Percentiles rank a stretch among this genome's conserved stretches.
These are phyloP conservation scores for Ascochyta pisi DNA, from an alignment of 2,329 filamentous ascomycete genomes.

Conservation along the genomic window DNA sequence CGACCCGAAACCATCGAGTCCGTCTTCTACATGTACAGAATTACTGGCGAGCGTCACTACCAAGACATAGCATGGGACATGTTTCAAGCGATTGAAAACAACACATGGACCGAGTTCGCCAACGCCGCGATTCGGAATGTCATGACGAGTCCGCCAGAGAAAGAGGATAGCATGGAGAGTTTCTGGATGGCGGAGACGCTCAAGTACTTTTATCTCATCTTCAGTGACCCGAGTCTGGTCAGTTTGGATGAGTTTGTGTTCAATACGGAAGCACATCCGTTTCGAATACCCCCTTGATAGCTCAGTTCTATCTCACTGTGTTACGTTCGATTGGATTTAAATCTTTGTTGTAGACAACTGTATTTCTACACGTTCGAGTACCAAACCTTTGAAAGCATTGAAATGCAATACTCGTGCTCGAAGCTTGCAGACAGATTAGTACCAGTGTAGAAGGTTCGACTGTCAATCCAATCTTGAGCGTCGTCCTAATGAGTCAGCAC, in stretches of 20 bases:
- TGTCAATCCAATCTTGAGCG: too few relatives aligned
- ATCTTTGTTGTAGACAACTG: too few relatives aligned
- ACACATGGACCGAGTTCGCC: constrained; percentile 52
- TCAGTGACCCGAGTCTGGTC: constrained; percentile 51
- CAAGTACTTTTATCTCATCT: constrained; percentile 59
- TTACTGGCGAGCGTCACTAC: constrained; percentile 60
- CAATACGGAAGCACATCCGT: constrained; percentile 57
- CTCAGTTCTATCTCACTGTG: too few relatives aligned
- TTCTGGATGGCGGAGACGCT: constrained; percentile 59
- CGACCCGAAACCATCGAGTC: constrained; percentile 66
- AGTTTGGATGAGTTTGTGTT: constrained; percentile 56
- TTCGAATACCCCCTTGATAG: constrained; percentile 34
- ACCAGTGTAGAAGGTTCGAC: too few relatives aligned
- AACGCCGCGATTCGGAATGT: constrained; percentile 55
- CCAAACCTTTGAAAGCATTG: too few relatives aligned
- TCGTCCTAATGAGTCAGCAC: too few relatives aligned
- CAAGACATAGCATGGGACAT: constrained; percentile 57
- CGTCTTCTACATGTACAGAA: constrained; percentile 65
- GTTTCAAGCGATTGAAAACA: constrained; percentile 53
- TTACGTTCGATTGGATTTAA: too few relatives aligned
- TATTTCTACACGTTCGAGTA: too few relatives aligned
- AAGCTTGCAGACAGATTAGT: too few relatives aligned
- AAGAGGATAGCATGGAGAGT: constrained; percentile 54
- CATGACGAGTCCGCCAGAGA: constrained; percentile 48
- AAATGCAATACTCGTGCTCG: too few relatives aligned